Base-by-base conservation (phyloP, 148 eudicot species). In the Persicaria tinctoria region DNA sequence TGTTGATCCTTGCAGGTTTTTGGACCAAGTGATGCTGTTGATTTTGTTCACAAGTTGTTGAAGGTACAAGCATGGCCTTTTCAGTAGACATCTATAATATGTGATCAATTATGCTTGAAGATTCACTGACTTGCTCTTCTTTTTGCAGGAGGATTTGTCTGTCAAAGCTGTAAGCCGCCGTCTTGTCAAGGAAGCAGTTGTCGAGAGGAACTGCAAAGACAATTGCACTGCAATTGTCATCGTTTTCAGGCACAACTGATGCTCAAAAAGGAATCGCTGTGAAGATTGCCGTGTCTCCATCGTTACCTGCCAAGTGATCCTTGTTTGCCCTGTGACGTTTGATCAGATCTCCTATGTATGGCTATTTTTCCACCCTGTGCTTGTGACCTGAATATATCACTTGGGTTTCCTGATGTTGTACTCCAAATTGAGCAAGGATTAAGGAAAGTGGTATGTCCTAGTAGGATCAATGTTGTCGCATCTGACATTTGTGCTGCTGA, bases 11-110 rank as follows among this genome's bases (percentile, higher is more conserved):
- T 74, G 48, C 80, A 92, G 97, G 97, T 92, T 51, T 87, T 92
- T 81, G 97, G 97, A 59, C 88, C 97, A 41, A 80, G 80, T 80
- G 97, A 90, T 87, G 97, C 97, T 80, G 93, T 88, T 83, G 90
- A 88, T 50, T 92, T 84, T 72, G 95, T 92, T 79, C 85, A 82
- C 75, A 88, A 88, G 79, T 78, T 87, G 60, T 79, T 92, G 50
- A 88, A 88, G 87, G 97, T 92, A 74, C 54, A 66, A 74, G n/a
- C 72, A 74, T 48, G 14, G 17, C 73, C 54, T 64, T 32, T 64
- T 64, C 13, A 64, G 46, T 32, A 5, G 1, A 32, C 70, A 13
- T 0, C 48, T 48, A 48, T 71, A 14, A 71, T 9, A 66, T 66
- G 5, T 63, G 46, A 4, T 50, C 53, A 50, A 9, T 60, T 60